These are phyloP conservation scores for Globisporangium viniferum DNA, from an alignment of 352 stramenopile genomes.

Conservation along the genomic window DNA sequence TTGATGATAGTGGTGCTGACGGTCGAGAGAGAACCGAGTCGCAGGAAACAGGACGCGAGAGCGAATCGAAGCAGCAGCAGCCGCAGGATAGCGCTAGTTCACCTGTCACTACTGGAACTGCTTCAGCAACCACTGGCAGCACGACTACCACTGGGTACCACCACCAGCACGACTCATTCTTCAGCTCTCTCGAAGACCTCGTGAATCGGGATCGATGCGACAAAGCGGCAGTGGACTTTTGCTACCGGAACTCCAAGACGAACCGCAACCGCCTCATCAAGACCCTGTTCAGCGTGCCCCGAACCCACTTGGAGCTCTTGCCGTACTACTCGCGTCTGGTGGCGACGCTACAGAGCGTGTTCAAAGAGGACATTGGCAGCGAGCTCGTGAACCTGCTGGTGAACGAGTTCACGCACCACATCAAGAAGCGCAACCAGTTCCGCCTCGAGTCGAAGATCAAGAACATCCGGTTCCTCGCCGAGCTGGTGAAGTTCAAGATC, in stretches of 20 bases:
- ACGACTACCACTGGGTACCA: slow-evolving; percentile 68
- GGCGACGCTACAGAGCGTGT: slow-evolving; percentile 90
- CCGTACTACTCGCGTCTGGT: slow-evolving; percentile 94
- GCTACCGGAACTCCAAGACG: slow-evolving; percentile 94
- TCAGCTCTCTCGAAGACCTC: slow-evolving; percentile 91
- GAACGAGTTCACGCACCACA: slow-evolving; percentile 92
- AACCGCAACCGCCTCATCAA: slow-evolving; percentile 89
- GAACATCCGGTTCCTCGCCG: slow-evolving; percentile 94
- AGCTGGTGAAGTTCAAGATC: slow-evolving; percentile 97
- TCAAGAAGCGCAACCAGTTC: slow-evolving; percentile 94
- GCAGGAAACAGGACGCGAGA: slow-evolving; percentile 10
- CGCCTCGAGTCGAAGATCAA: slow-evolving; percentile 93
- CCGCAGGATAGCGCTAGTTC: neutral
- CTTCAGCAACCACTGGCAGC: neutral
- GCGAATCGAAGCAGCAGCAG: slow-evolving; percentile 9
- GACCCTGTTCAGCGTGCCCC: slow-evolving; percentile 92
- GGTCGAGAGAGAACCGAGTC: slow-evolving; percentile 22
- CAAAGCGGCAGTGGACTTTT: slow-evolving; percentile 95
- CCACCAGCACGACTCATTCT: slow-evolving; percentile 92
- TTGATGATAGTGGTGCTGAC: slow-evolving; percentile 37
- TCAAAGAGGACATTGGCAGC: slow-evolving; percentile 90
- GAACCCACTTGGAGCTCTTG: slow-evolving; percentile 93
- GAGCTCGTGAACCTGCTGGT: slow-evolving; percentile 91
- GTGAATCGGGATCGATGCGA: slow-evolving; percentile 94
- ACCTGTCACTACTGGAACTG: slow-evolving; percentile 10